Conservation (phyloP, 192 early-diverging fungal genomes). For the Coemansia erecta region DNA sequence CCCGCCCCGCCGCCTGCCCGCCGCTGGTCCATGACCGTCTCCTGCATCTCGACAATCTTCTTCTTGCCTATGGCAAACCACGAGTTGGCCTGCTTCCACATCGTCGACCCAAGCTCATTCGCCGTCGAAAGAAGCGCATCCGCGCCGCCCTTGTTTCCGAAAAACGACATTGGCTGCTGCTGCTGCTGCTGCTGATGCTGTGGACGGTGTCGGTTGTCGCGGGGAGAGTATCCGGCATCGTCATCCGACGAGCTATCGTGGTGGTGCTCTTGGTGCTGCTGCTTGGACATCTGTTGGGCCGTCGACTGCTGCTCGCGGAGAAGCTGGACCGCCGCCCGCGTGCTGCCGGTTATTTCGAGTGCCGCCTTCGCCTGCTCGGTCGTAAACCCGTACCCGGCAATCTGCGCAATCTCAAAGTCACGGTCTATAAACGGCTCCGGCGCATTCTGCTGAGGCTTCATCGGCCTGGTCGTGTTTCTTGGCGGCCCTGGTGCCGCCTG, state of each 20-base stretch:
- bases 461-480: too few relatives aligned
- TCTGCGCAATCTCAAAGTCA: constrained; percentile 65
- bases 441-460: not conserved
- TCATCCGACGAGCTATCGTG: constrained; percentile 6
- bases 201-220: not conserved
- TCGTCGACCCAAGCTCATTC: constrained; percentile 44
- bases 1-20: constrained; percentile 7
- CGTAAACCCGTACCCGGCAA: constrained; percentile 81
- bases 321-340: constrained; percentile 58
- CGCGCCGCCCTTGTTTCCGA: constrained; percentile 12
- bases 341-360: constrained; percentile 63
- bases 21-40: constrained; percentile 37
- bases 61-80: constrained; percentile 55
- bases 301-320: constrained; percentile 39
- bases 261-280: constrained; percentile 4
- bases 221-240: not conserved
- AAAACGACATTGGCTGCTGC: not conserved
- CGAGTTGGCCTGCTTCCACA: constrained; percentile 55
- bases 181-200: not conserved
- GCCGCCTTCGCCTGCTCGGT: constrained; percentile 63
- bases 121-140: constrained; percentile 47
- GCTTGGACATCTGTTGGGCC: constrained; percentile 5
- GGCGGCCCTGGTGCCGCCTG: constrained; percentile 2
- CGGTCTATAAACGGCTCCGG: constrained; percentile 27
- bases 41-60: constrained; percentile 52